phyloP scores from a whole-genome alignment of 257 asterid species.

The Leptodermis oblonga region DNA sequence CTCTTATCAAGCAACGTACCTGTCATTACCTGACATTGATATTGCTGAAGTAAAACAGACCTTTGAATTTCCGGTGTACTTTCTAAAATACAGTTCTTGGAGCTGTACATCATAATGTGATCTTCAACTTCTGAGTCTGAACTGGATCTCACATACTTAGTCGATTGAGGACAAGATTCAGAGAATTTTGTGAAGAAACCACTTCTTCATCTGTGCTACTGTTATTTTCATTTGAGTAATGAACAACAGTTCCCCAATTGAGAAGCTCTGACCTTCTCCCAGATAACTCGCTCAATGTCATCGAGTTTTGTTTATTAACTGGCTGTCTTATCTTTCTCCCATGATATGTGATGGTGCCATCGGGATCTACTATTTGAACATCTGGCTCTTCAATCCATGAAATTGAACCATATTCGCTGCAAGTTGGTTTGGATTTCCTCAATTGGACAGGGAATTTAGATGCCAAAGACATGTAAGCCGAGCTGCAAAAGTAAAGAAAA shows the following conservation, averaged over 20 bases:
- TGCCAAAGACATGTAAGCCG: constrained; percentile 91
- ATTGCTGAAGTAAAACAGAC: constrained; percentile 32
- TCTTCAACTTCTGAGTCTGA: constrained; percentile 66
- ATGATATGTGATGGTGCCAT: constrained; percentile 46
- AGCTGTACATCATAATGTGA: constrained; percentile 36
- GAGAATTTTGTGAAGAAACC: constrained; percentile 79
- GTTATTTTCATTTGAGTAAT: constrained; percentile 26
- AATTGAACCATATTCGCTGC: constrained; percentile 23
- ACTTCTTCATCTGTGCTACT: constrained; percentile 50
- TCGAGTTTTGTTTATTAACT: constrained; percentile 35
- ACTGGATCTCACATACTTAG: constrained; percentile 39
- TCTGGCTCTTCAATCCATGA: constrained; percentile 49
- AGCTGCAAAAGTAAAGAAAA: constrained; percentile 48
- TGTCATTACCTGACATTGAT: constrained; percentile 26
- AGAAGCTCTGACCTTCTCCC: constrained; percentile 29
- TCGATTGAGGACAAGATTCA: constrained; percentile 59
- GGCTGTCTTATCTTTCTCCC: constrained; percentile 37
- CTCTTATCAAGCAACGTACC: constrained; percentile 22
- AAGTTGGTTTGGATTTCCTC: constrained; percentile 26
- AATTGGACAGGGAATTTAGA: constrained; percentile 57
- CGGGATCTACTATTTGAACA: constrained; percentile 57
- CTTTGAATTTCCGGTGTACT: constrained; percentile 33
- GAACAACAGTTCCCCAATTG: constrained; percentile 20
- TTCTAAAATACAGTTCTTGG: constrained; percentile 27
- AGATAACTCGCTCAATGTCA: constrained; percentile 32